A percentile compares a stretch with the other conserved stretches of the same genome.
Evolutionary conservation across 148 eudicot genomes (phyloP).

Genomic region (Chenopodium suecicum): DNA sequence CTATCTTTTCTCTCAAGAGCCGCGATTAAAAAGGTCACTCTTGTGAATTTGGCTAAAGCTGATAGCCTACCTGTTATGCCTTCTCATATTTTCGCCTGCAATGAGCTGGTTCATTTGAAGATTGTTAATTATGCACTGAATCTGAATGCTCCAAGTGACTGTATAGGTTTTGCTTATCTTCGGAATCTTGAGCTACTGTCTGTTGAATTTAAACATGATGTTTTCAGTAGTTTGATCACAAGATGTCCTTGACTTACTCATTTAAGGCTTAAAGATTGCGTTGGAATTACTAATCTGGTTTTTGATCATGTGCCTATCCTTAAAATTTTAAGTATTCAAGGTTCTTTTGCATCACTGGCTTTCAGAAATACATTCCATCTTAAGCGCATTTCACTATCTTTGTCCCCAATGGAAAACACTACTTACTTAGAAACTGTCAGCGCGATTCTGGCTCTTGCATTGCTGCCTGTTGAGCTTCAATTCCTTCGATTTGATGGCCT

Average conservation of each 20-base stretch:
- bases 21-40: not conserved
- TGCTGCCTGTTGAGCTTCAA: not conserved
- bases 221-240: not conserved
- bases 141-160: not conserved
- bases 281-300: not conserved
- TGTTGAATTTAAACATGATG: not conserved
- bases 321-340: not conserved
- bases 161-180: conserved; percentile 4
- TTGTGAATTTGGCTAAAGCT: not conserved
- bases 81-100: not conserved
- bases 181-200: not conserved
- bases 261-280: not conserved
- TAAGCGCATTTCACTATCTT: not conserved
- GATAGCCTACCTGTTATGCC: not conserved
- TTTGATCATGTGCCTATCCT: not conserved
- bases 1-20: conserved; percentile 7
- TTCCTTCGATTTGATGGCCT: not conserved
- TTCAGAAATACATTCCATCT: not conserved
- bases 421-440: too few species aligned
- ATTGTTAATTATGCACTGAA: not conserved
- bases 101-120: not conserved
- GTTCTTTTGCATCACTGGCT: not conserved
- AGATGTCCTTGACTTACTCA: not conserved
- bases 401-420: too few species aligned
- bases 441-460: not conserved